A percentile compares a stretch with the other conserved stretches of the same genome.
phyloP scores from a whole-genome alignment of 345 rosid species.

The Salix exigua region DNA sequence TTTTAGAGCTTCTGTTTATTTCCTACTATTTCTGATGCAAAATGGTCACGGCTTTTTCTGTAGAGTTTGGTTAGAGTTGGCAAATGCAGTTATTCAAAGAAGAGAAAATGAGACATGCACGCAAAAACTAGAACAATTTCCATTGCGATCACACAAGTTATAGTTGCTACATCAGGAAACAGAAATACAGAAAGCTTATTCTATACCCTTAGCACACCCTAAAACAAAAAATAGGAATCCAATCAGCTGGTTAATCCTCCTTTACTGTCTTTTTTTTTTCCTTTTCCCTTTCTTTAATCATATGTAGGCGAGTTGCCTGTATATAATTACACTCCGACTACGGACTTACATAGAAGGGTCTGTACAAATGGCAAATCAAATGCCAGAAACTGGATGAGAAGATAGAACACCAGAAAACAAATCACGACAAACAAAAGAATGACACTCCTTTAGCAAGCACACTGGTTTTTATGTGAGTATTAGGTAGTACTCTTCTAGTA shows the following conservation, averaged over 20 bases:
- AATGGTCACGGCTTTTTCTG: neutral
- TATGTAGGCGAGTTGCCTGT: conserved; percentile 58
- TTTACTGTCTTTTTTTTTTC: conserved; percentile 10
- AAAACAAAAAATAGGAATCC: conserved; percentile 35
- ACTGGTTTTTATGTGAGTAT: conserved; percentile 32
- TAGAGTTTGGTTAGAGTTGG: neutral
- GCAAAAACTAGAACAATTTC: conserved; percentile 51
- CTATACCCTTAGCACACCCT: conserved; percentile 52
- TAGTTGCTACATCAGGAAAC: conserved; percentile 49
- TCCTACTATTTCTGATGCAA: conserved; percentile 15
- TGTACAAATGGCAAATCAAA: conserved; percentile 56
- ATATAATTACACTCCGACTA: conserved; percentile 56
- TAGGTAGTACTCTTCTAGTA: conserved; percentile 24
- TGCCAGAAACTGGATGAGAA: conserved; percentile 44
- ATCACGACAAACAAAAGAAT: conserved; percentile 45
- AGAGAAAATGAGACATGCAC: conserved; percentile 26
- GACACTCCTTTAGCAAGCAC: conserved; percentile 44
- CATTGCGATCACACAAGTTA: conserved; percentile 41
- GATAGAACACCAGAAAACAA: conserved; percentile 30
- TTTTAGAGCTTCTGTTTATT: conserved; percentile 6
- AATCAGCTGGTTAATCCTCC: conserved; percentile 54
- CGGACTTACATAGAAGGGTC: conserved; percentile 35
- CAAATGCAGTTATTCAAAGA: conserved; percentile 11
- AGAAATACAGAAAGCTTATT: conserved; percentile 34
- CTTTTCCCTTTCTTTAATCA: conserved; percentile 17